Conservation (phyloP, 129 eudicot genomes). For the Logfia minima region DNA sequence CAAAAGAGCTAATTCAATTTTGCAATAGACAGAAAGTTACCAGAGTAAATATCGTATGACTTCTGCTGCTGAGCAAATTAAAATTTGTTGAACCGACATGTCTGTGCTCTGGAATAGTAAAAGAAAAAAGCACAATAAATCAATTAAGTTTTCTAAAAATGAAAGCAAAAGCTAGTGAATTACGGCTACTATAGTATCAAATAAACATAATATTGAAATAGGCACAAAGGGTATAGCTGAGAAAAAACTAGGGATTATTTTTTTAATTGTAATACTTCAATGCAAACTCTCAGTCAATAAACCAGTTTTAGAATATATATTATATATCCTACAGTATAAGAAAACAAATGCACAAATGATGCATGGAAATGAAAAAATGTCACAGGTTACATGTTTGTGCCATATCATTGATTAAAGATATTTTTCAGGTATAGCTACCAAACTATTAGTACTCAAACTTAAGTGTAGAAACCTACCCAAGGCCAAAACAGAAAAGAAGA, state of each 20-base stretch:
- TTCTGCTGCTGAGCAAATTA: slow-evolving; percentile 95
- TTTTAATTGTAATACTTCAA: background rate
- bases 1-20: slow-evolving; percentile 23
- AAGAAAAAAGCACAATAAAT: slow-evolving; percentile 19
- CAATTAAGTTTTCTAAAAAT: slow-evolving; percentile 7
- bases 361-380: background rate
- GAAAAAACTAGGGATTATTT: background rate
- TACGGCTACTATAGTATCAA: slow-evolving; percentile 12
- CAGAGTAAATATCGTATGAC: slow-evolving; percentile 98
- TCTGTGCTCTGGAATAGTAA: slow-evolving; percentile 75
- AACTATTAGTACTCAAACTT: background rate
- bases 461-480: slow-evolving; percentile 9
- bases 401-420: slow-evolving; percentile 13
- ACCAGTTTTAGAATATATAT: background rate
- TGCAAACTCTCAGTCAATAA: slow-evolving; percentile 13
- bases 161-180: slow-evolving; percentile 8
- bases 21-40: slow-evolving; percentile 42
- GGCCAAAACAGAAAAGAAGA: background rate
- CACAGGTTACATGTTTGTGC: slow-evolving; percentile 6
- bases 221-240: slow-evolving; percentile 8
- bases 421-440: slow-evolving; percentile 20
- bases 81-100: slow-evolving; percentile 97
- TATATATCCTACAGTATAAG: background rate
- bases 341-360: slow-evolving; percentile 2
- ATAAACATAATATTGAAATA: slow-evolving; percentile 15